Percentiles rank a stretch among this genome's conserved stretches.
Evolutionary conservation across 2,329 filamentous ascomycete species (phyloP).

Genomic region (Colletotrichum godetiae): DNA sequence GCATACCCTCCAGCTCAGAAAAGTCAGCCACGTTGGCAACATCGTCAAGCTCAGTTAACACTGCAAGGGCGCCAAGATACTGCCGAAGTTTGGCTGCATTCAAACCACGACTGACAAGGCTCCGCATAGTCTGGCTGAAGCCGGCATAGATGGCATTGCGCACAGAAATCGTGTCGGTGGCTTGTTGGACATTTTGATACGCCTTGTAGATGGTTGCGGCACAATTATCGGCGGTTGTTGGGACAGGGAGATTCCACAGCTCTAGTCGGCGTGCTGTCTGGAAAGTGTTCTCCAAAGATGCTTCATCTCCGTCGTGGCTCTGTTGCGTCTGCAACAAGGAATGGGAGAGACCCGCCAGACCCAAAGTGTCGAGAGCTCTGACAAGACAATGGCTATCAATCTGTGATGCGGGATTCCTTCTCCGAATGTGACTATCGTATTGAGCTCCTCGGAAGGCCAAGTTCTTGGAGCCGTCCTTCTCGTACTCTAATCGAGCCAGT

Average conservation of each 20-base stretch:
- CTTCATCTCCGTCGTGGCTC: constrained; percentile 65
- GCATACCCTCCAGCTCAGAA: constrained; percentile 69
- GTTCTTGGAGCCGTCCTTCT: constrained; percentile 87
- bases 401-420: constrained; percentile 63
- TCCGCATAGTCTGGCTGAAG: constrained; percentile 69
- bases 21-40: constrained; percentile 71
- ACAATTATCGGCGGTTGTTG: constrained; percentile 70
- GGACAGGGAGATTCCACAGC: constrained; percentile 90
- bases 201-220: constrained; percentile 80
- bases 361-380: constrained; percentile 81
- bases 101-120: constrained; percentile 60
- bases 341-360: constrained; percentile 87
- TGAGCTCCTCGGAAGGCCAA: constrained; percentile 91
- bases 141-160: constrained; percentile 71
- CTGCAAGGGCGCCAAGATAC: constrained; percentile 73
- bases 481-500: constrained; percentile 86
- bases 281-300: constrained; percentile 78
- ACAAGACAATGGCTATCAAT: constrained; percentile 77
- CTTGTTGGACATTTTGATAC: constrained; percentile 82
- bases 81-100: constrained; percentile 64
- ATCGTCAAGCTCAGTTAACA: constrained; percentile 85
- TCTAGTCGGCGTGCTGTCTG: constrained; percentile 84
- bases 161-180: constrained; percentile 65
- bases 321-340: constrained; percentile 79
- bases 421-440: constrained; percentile 85